These are phyloP conservation scores for Allantophomopsis lycopodina DNA, from an alignment of 2,329 filamentous ascomycete genomes.

Conservation along the genomic window DNA sequence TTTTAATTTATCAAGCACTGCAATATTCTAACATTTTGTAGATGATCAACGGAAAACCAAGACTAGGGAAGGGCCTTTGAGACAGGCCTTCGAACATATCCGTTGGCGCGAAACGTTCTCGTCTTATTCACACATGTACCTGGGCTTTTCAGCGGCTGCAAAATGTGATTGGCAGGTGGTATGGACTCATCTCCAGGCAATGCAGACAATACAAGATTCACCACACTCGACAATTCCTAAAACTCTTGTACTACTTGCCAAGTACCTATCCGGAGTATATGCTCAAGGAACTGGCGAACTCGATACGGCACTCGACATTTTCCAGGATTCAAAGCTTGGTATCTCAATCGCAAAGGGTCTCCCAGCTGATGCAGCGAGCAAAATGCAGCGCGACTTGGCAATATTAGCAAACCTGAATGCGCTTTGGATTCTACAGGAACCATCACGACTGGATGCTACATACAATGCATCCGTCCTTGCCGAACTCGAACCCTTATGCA, in stretches of 20 bases:
- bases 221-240: no score
- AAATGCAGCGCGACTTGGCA: slow-evolving; percentile 47
- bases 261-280: slow-evolving; percentile 63
- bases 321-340: slow-evolving; percentile 45
- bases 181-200: slow-evolving; percentile 16
- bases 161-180: slow-evolving; percentile 9
- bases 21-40: no score
- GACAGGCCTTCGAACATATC: slow-evolving; percentile 4
- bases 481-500: slow-evolving; percentile 53
- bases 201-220: slow-evolving; percentile 10
- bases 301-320: slow-evolving; percentile 51
- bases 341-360: slow-evolving; percentile 24
- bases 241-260: no score
- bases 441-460: slow-evolving; percentile 38
- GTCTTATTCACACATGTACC: slow-evolving; percentile 17
- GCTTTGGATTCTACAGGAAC: slow-evolving; percentile 59
- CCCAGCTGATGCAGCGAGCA: slow-evolving; percentile 24
- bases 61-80: no score
- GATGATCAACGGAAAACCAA: no score
- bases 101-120: slow-evolving; percentile 15
- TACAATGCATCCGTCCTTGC: slow-evolving; percentile 48
- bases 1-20: no score
- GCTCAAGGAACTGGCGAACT: slow-evolving; percentile 67
- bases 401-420: slow-evolving; percentile 56
- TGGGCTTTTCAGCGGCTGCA: slow-evolving; percentile 10